Base-by-base conservation (phyloP, 148 eudicot species). In the Persicaria maculosa region DNA sequence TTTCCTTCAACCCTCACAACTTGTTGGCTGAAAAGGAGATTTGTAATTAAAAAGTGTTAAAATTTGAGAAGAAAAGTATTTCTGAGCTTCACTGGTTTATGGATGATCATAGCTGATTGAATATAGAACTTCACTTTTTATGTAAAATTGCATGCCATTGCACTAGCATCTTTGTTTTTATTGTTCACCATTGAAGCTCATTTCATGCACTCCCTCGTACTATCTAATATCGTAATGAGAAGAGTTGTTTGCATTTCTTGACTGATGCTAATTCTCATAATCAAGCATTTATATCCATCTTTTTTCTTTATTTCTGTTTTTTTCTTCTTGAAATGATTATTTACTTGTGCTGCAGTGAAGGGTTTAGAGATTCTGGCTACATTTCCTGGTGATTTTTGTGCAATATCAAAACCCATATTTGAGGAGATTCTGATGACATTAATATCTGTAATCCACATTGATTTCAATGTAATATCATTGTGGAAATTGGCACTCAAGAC, bases 331-430 rank as follows among this genome's bases (percentile, higher is more conserved):
- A 36, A 64, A 64, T 36, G 36, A 64, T 64, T 64, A 36, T 64
- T 64, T 68, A 20, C 17, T 46, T 75, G 68, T 71, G 70, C 62
- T 87, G 84, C 92, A 95, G 98, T 88, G 72, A 87, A 85, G 79
- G 92, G 91, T 79, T 83, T 95, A 74, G 84, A 92, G 80, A 78
- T 79, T 78, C 78, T 95, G 82, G 98, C 93, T 76, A 87, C 93
- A 57, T 88, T 95, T 83, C 98, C 98, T 71, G 96, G 88, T 70
- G 81, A 77, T 77, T 86, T 80, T 79, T 76, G 69, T 17, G 83
- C 86, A 25, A 81, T 87, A 52, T 81, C 96, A 52, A 87, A 79
- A 70, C 79, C 86, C 61, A 65, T 82, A 71, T 95, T 82, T 84
- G 93, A 87, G 76, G 73, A 77, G 75, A 85, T 92, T 68, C 79